These are phyloP conservation scores for Orbilia javanica DNA, from an alignment of 2,329 filamentous ascomycete species.

Conservation along the genomic window DNA sequence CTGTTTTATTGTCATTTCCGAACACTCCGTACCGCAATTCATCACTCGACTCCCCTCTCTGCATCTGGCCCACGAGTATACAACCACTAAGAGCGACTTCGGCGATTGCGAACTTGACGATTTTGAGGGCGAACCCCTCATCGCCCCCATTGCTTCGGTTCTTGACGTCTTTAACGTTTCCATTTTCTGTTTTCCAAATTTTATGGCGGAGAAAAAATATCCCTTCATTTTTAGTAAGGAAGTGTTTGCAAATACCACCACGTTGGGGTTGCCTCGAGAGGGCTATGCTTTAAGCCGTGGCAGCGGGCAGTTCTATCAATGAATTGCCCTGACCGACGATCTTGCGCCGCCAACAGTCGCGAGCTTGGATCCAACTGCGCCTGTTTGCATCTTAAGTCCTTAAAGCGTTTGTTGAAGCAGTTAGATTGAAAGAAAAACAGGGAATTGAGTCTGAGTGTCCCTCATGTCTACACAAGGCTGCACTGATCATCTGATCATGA, in stretches of 20 bases:
- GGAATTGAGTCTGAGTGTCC: not conserved
- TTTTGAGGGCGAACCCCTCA: not conserved
- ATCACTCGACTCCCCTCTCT: too few species aligned
- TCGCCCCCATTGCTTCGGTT: not conserved
- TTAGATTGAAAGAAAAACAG: not conserved
- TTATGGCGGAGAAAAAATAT: not conserved
- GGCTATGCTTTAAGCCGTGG: conserved; percentile 15
- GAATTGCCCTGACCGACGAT: not conserved
- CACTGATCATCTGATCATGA: not conserved
- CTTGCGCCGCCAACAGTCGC: not conserved
- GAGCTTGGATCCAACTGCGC: not conserved
- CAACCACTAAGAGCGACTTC: not conserved
- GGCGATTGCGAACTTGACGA: not conserved
- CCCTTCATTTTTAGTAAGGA: not conserved
- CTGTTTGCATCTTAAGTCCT: not conserved
- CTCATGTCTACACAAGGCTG: not conserved
- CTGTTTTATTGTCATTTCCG: not conserved
- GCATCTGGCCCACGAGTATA: not conserved
- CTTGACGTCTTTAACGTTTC: not conserved
- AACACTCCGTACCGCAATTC: not conserved
- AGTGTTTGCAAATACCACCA: not conserved
- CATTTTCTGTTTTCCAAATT: not conserved
- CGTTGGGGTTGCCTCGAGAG: not conserved
- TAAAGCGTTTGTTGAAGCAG: not conserved
- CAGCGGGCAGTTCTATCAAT: conserved; percentile 16